A percentile compares a stretch with the other conserved stretches of the same genome.
Conservation (phyloP, 345 rosid species). For the Gossypium herbaceum region DNA sequence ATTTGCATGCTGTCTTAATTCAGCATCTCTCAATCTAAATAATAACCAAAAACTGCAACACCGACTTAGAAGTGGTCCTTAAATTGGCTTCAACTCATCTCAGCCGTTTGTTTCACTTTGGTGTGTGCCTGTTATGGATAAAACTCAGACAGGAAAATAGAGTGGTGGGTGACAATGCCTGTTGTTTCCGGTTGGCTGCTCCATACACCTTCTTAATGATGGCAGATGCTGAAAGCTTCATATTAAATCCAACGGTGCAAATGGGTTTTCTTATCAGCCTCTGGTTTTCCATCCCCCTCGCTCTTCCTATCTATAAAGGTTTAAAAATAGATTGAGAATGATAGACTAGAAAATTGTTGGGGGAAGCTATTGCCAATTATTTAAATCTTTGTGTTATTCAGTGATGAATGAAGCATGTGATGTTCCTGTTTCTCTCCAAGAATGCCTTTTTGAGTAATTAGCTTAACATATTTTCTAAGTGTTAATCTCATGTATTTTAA, state of each 20-base stretch:
- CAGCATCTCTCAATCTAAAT: not conserved
- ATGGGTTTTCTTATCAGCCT: constrained; percentile 14
- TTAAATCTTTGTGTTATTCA: not conserved
- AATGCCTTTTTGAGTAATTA: not conserved
- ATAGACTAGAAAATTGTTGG: too few species aligned
- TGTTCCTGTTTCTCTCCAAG: not conserved
- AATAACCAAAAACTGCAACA: not conserved
- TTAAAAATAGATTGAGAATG: too few species aligned
- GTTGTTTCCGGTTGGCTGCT: not conserved
- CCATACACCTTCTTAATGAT: not conserved
- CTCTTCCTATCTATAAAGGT: too few species aligned
- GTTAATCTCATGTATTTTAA: not conserved
- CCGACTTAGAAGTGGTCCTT: constrained; percentile 11
- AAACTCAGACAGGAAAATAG: not conserved
- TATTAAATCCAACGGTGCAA: constrained; percentile 3
- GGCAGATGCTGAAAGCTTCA: constrained; percentile 6
- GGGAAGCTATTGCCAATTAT: too few species aligned
- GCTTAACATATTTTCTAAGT: not conserved
- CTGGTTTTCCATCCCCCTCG: not conserved
- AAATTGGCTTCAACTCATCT: not conserved
- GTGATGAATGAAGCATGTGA: not conserved
- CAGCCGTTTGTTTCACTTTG: not conserved
- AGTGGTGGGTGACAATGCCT: not conserved
- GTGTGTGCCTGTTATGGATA: constrained; percentile 7
- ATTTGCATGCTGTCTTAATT: not conserved